Evolutionary conservation across 768 basidiomycete species (phyloP).

Genomic region (Kockovaella imperatae): DNA sequence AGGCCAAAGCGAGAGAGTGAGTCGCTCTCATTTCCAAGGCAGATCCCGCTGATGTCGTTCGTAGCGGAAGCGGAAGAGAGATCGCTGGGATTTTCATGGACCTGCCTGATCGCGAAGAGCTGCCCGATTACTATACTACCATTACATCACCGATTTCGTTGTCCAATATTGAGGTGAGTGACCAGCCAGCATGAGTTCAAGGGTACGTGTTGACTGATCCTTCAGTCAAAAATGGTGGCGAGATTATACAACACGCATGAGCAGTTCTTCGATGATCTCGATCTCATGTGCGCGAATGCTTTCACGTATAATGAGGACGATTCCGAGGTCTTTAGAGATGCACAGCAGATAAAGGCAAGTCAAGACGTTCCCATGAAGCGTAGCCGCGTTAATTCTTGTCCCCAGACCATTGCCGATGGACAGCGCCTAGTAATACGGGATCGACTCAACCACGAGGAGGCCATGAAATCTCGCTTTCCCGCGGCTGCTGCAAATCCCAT

Average conservation of each 20-base stretch:
- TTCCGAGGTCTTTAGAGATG: slow-evolving; percentile 40
- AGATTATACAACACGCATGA: slow-evolving; percentile 63
- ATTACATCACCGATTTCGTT: slow-evolving; percentile 78
- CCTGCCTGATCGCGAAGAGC: slow-evolving; percentile 64
- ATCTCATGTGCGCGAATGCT: slow-evolving; percentile 84
- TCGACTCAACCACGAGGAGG: slow-evolving; percentile 11
- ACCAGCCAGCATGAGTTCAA: slow-evolving; percentile 50
- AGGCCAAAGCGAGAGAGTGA: slow-evolving; percentile 34
- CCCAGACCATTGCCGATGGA: no score
- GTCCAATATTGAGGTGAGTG: slow-evolving; percentile 66
- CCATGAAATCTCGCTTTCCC: slow-evolving; percentile 4
- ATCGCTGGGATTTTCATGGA: slow-evolving; percentile 67
- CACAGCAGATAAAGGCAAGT: slow-evolving; percentile 36
- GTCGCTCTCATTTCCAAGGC: background rate
- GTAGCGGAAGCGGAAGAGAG: slow-evolving; percentile 26
- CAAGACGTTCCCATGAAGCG: background rate
- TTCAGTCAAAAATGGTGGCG: slow-evolving; percentile 68
- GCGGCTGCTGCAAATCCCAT: background rate
- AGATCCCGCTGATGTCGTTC: slow-evolving; percentile 9
- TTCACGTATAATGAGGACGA: slow-evolving; percentile 80
- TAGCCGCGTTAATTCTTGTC: background rate
- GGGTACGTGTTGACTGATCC: slow-evolving; percentile 71
- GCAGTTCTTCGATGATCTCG: slow-evolving; percentile 77
- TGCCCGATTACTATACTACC: slow-evolving; percentile 66
- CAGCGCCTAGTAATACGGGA: slow-evolving; percentile 7